Base-by-base conservation (phyloP, 2,329 filamentous ascomycete genomes). In the Colletotrichum sp. region DNA sequence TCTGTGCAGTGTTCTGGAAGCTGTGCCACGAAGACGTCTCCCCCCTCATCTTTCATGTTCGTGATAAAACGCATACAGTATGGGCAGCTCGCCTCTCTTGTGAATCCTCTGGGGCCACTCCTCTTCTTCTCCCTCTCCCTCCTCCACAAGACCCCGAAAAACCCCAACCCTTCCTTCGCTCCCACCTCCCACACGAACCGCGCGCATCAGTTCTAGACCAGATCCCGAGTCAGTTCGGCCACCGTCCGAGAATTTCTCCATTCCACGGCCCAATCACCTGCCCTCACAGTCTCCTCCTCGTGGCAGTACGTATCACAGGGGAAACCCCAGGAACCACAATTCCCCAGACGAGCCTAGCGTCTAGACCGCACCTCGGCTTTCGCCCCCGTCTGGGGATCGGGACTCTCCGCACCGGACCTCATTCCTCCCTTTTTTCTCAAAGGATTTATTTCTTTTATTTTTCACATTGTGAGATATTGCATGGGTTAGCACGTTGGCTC, bases 171-270 rank as follows among this genome's bases (percentile, higher is more conserved):
- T 5, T 12, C n/a, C 24, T n/a, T 26, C 26, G 24, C 43, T 52
- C 43, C 10, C 43, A 61, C 58, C 32, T 30, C 32, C 34, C 32
- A 58, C 67, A 71, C 61, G 67, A 74, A 38, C 67, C 67, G 43
- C 48, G 67, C 21, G 7, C 26, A 10, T 10, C 69, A 59, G 73
- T 34, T 73, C 69, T 52, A 73, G 73, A 73, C 73, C 69, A 52
- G 24, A 9, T 21, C 38, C 38, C 69, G 73, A 73, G 73, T 75
- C 73, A 75, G 58, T 48, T 73, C 58, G 69, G 73, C 10, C 69
- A 68, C 56, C 63, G 58, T 75, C 69, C 69, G 69, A 75, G 63
- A 69, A 75, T 69, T 65, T 75, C 69, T 75, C 69, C 73, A 73
- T 48, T 16, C 8, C 21, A 24, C 10, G 4, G 36, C 6, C 73